Percentiles rank a stretch among this genome's conserved stretches.
phyloP scores from a whole-genome alignment of 2,329 filamentous ascomycete genomes.

The Paecilomyces niveus region DNA sequence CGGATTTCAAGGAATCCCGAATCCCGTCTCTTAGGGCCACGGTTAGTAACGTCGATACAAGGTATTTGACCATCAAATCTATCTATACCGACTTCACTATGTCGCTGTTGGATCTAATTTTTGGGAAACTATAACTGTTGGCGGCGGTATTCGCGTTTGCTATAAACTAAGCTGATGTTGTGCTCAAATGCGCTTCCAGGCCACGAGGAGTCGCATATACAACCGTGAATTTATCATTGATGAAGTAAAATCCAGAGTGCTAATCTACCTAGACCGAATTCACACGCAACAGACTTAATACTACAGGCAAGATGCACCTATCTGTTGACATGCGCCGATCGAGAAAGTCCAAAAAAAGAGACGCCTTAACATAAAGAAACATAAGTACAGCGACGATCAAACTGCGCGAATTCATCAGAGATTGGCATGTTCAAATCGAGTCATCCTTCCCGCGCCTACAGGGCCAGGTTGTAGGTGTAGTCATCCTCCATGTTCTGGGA shows the following conservation, averaged over 20 bases:
- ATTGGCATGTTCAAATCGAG: not conserved
- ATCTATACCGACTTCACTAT: not conserved
- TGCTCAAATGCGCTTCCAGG: not conserved
- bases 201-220: not conserved
- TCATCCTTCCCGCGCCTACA: conserved; percentile 31
- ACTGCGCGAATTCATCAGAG: not conserved
- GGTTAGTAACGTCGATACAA: not conserved
- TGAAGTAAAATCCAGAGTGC: not conserved
- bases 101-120: not conserved
- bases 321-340: not conserved
- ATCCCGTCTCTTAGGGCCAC: not conserved
- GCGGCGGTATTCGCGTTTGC: too few species aligned
- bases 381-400: not conserved
- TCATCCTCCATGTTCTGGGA: conserved; percentile 68
- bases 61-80: not conserved
- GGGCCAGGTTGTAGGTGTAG: conserved; percentile 62
- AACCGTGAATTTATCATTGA: not conserved
- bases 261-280: not conserved
- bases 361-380: not conserved
- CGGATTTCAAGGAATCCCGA: not conserved
- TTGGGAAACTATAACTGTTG: too few species aligned
- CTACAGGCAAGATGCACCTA: not conserved
- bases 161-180: not conserved
- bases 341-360: not conserved
- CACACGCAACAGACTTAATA: not conserved